phyloP scores from a whole-genome alignment of 2,329 filamentous ascomycete species.

The Helicocarpus griseus region DNA sequence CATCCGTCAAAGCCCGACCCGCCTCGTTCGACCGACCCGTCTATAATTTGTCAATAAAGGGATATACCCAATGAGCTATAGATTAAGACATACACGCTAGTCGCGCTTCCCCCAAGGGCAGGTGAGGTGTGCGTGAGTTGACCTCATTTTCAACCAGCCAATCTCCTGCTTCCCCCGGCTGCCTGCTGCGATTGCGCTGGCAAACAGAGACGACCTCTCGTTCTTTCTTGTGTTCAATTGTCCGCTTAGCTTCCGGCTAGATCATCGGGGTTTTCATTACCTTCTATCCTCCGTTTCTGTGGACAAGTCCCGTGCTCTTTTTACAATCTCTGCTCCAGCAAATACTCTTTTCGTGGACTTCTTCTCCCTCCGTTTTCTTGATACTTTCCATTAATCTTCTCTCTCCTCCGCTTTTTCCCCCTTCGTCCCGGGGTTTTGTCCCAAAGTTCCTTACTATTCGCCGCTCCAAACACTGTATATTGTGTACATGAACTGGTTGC shows the following conservation, averaged over 20 bases:
- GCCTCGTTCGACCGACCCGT: constrained; percentile 9
- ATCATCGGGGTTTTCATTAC: not conserved
- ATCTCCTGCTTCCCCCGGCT: constrained; percentile 12
- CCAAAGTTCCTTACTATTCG: constrained; percentile 13
- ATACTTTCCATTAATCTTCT: constrained; percentile 8
- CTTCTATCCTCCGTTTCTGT: constrained; percentile 1
- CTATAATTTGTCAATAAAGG: constrained; percentile 23
- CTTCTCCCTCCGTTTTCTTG: constrained; percentile 6
- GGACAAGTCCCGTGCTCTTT: constrained; percentile 1
- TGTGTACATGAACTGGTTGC: constrained; percentile 3
- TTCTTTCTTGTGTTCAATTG: constrained; percentile 11
- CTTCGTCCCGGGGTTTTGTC: not conserved
- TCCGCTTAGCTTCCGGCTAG: constrained; percentile 7
- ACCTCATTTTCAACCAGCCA: constrained; percentile 1
- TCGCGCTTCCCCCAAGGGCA: not conserved
- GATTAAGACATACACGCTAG: not conserved
- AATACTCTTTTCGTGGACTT: constrained; percentile 9
- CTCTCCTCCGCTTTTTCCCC: constrained; percentile 1
- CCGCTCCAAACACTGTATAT: not conserved
- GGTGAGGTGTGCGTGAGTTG: constrained; percentile 1
- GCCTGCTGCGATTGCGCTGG: constrained; percentile 21
- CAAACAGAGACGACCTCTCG: constrained; percentile 27
- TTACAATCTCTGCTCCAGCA: constrained; percentile 5
- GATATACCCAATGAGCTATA: constrained; percentile 2
- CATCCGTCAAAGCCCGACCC: not conserved